Percentiles rank a stretch among this genome's conserved stretches.
These are phyloP conservation scores for Pichia sp. DNA, from an alignment of 1,139 yeast genomes.

Conservation along the genomic window DNA sequence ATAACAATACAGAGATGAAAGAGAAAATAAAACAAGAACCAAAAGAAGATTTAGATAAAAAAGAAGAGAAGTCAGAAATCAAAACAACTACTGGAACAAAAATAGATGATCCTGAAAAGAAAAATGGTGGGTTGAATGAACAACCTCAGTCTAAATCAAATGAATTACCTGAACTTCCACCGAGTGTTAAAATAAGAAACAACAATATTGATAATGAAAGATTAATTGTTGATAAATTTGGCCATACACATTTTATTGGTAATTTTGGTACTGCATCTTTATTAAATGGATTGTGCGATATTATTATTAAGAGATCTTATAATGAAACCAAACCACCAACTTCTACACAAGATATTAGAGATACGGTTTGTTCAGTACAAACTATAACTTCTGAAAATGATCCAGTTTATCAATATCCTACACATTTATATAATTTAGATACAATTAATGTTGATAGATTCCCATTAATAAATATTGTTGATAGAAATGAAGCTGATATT, in stretches of 20 bases:
- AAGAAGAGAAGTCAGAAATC: background rate
- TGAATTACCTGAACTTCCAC: slow-evolving; percentile 17
- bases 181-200: slow-evolving; percentile 17
- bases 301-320: slow-evolving; percentile 33
- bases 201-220: slow-evolving; percentile 30
- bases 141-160: no score
- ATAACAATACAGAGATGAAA: no score
- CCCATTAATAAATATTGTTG: slow-evolving; percentile 31
- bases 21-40: background rate
- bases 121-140: no score
- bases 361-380: slow-evolving; percentile 24
- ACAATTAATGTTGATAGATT: slow-evolving; percentile 29
- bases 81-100: background rate
- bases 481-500: slow-evolving; percentile 30
- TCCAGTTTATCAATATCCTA: slow-evolving; percentile 30
- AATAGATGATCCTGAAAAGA: no score
- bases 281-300: slow-evolving; percentile 35
- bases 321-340: slow-evolving; percentile 28
- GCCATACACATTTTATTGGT: slow-evolving; percentile 39
- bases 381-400: slow-evolving; percentile 30
- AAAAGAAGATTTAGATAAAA: background rate
- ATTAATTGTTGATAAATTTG: slow-evolving; percentile 35
- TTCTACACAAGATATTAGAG: slow-evolving; percentile 29
- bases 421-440: slow-evolving; percentile 28
- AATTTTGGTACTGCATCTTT: slow-evolving; percentile 37